A percentile compares a stretch with the other conserved stretches of the same genome.
These are phyloP conservation scores for Russula dissimulans DNA, from an alignment of 768 basidiomycete genomes.

Conservation along the genomic window DNA sequence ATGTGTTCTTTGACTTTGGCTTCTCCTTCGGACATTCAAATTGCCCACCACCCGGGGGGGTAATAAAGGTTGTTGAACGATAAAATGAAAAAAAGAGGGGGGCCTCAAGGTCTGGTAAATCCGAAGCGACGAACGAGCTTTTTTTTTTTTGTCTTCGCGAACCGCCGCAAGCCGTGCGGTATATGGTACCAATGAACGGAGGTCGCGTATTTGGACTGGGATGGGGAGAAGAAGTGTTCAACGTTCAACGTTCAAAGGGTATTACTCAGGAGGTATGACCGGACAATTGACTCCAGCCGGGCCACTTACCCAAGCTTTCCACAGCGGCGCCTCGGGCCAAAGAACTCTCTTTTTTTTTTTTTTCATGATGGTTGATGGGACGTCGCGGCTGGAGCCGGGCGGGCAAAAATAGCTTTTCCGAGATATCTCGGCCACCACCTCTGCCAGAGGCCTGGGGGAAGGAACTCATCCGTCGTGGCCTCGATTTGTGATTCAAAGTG, in stretches of 20 bases:
- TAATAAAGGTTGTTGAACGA: not conserved
- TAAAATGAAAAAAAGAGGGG: not conserved
- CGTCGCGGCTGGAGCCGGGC: slow-evolving; percentile 1
- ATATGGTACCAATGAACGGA: not conserved
- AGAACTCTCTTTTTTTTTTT: not conserved
- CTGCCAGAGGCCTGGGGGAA: not conserved
- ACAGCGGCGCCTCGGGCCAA: not conserved
- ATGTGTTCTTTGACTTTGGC: not conserved
- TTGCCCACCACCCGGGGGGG: not conserved
- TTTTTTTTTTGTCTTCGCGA: not conserved
- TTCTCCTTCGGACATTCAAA: slow-evolving; percentile 1
- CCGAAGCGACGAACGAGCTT: not conserved
- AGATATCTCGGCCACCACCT: not conserved
- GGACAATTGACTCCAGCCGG: not conserved
- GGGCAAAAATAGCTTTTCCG: slow-evolving; percentile 5
- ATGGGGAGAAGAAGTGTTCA: not conserved
- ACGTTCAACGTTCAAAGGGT: not conserved
- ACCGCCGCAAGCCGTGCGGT: not conserved
- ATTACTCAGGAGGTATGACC: not conserved
- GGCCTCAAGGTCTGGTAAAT: not conserved
- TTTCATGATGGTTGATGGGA: slow-evolving; percentile 8
- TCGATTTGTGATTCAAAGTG: not conserved
- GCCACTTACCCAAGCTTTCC: not conserved
- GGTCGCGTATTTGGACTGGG: not conserved
- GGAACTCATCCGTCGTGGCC: not conserved